Evolutionary conservation across 2,329 filamentous ascomycete genomes (phyloP).

Genomic region (Harringtonia aguacate): DNA sequence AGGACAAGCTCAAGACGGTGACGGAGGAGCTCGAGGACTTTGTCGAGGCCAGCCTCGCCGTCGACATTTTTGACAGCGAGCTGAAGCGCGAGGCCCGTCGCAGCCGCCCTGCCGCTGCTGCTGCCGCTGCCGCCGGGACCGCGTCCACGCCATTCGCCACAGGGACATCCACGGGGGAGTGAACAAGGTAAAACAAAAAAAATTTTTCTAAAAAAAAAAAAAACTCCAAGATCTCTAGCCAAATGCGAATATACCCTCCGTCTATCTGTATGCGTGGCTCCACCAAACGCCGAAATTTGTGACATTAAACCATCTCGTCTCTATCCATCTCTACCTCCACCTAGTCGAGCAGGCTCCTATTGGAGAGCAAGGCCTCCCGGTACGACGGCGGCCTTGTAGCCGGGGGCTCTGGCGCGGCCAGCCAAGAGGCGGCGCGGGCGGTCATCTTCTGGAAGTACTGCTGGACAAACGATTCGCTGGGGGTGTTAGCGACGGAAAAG

Average conservation of each 20-base stretch:
- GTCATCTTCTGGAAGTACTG: conserved; percentile 67
- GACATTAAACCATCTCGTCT: too few relatives aligned
- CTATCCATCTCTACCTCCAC: neutral
- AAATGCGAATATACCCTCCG: too few relatives aligned
- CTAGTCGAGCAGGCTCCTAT: too few relatives aligned
- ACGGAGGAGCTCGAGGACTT: conserved; percentile 96
- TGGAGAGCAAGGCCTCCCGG: conserved; percentile 7
- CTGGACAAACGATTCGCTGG: conserved; percentile 63
- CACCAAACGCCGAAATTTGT: too few relatives aligned
- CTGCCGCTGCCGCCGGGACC: too few relatives aligned
- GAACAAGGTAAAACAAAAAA: too few relatives aligned
- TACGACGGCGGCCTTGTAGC: conserved; percentile 5
- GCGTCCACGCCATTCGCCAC: too few relatives aligned
- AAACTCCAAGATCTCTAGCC: too few relatives aligned
- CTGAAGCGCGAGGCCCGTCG: conserved; percentile 39
- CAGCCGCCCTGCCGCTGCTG: too few relatives aligned
- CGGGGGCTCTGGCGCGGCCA: neutral
- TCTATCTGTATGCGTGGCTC: too few relatives aligned
- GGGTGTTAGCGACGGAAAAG: neutral
- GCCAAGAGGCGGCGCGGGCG: conserved; percentile 31
- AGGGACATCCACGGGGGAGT: too few relatives aligned
- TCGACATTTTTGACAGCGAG: conserved; percentile 60
- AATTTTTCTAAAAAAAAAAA: too few relatives aligned
- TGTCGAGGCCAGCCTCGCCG: conserved; percentile 76
- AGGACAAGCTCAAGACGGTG: conserved; percentile 92